Percentiles rank a stretch among this genome's conserved stretches.
phyloP scores from a whole-genome alignment of 495 filamentous ascomycete genomes.

The Neurospora sp. region DNA sequence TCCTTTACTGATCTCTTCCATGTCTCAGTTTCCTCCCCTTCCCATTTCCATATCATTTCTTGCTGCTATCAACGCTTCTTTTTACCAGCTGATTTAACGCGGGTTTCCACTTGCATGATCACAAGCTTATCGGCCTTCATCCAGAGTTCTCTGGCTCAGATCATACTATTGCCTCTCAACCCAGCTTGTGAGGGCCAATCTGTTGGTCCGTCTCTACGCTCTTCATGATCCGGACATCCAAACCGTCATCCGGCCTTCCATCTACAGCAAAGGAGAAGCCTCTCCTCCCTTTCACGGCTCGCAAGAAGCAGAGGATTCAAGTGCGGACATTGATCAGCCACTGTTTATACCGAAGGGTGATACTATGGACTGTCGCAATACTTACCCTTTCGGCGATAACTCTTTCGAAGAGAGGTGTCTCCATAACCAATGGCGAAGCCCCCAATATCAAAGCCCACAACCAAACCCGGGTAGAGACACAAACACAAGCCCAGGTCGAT shows the following conservation, averaged over 20 bases:
- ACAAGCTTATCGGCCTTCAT: neutral
- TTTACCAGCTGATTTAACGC: neutral
- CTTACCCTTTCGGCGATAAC: conserved; percentile 20
- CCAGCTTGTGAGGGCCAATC: neutral
- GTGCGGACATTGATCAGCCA: conserved; percentile 27
- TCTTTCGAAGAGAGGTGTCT: conserved; percentile 14
- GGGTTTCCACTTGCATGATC: neutral
- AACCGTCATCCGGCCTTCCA: conserved; percentile 7
- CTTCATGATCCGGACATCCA: conserved; percentile 4
- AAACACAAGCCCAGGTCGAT: neutral
- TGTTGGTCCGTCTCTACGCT: neutral
- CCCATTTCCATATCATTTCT: neutral
- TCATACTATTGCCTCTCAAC: neutral
- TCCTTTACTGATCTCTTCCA: neutral
- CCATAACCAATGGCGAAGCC: conserved; percentile 7
- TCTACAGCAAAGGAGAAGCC: conserved; percentile 11
- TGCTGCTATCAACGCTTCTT: neutral
- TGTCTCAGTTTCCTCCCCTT: neutral
- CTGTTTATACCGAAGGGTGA: conserved; percentile 32
- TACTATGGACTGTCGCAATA: conserved; percentile 27
- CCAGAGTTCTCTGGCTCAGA: neutral
- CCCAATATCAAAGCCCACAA: neutral
- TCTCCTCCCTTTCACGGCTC: conserved; percentile 5
- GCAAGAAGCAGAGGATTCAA: conserved; percentile 10
- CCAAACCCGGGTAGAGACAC: neutral